Conservation (phyloP, 371 early-diverging fungal species). For the Apophysomyces elegans region DNA sequence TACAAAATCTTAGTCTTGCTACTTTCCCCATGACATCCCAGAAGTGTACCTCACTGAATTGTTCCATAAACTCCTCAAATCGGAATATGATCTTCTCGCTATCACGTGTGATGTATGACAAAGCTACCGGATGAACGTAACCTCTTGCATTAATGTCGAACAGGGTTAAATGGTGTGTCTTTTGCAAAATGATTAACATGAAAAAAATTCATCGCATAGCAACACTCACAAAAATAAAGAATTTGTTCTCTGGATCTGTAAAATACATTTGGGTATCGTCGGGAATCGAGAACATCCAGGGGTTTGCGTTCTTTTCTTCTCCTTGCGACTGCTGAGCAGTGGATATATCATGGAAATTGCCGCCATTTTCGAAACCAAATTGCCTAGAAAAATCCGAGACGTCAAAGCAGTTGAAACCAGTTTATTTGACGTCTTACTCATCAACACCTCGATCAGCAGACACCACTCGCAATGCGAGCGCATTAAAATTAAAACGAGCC, state of each 20-base stretch:
- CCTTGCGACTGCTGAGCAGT: neutral
- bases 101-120: conserved; percentile 61
- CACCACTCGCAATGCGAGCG: conserved; percentile 60
- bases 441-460: conserved; percentile 56
- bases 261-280: conserved; percentile 66
- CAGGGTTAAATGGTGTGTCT: conserved; percentile 64
- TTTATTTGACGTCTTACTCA: conserved; percentile 22
- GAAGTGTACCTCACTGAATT: conserved; percentile 37
- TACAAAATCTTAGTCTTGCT: neutral
- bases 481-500: conserved; percentile 54
- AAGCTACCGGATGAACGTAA: conserved; percentile 61
- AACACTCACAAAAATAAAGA: conserved; percentile 58
- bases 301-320: conserved; percentile 11
- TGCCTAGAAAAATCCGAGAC: conserved; percentile 10
- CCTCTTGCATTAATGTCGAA: conserved; percentile 67
- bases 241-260: conserved; percentile 53
- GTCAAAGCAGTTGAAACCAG: neutral
- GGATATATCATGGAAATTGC: neutral
- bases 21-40: neutral
- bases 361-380: conserved; percentile 13
- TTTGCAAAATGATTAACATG: neutral
- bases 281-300: conserved; percentile 51
- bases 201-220: conserved; percentile 2
- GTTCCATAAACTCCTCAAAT: conserved; percentile 49
- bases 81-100: conserved; percentile 52